Conservation (phyloP, 352 stramenopile species). For the Phytophthora citrophthora region DNA sequence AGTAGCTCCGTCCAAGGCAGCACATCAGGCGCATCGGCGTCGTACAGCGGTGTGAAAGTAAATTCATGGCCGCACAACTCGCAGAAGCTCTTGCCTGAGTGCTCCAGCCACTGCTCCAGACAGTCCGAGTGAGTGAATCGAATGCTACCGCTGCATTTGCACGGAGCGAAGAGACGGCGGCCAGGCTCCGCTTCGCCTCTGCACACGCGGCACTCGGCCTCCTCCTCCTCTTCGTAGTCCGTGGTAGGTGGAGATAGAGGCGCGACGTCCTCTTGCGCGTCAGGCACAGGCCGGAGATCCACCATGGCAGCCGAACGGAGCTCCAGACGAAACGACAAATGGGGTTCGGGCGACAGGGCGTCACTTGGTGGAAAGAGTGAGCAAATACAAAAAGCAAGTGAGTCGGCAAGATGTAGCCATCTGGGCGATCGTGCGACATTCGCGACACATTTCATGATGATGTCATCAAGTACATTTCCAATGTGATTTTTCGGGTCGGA, state of each 20-base stretch:
- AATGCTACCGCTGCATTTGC: slow-evolving; percentile 96
- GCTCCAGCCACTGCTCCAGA: slow-evolving; percentile 93
- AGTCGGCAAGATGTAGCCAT: slow-evolving; percentile 6
- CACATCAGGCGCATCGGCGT: slow-evolving; percentile 82
- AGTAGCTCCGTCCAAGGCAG: slow-evolving; percentile 90
- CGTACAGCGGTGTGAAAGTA: slow-evolving; percentile 93
- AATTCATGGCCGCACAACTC: slow-evolving; percentile 95
- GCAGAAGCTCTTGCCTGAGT: slow-evolving; percentile 92
- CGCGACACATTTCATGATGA: slow-evolving; percentile 5
- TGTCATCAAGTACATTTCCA: neutral
- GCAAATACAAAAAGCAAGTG: slow-evolving; percentile 1
- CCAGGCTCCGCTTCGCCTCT: slow-evolving; percentile 87
- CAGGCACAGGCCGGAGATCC: slow-evolving; percentile 16
- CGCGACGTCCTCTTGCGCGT: slow-evolving; percentile 3
- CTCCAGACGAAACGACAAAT: slow-evolving; percentile 1
- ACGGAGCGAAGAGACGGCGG: slow-evolving; percentile 84
- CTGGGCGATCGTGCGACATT: slow-evolving; percentile 3
- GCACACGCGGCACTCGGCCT: slow-evolving; percentile 94
- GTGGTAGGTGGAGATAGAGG: slow-evolving; percentile 1
- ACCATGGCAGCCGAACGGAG: slow-evolving; percentile 6
- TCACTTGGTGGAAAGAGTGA: neutral
- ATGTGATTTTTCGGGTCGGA: no score
- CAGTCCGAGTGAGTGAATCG: slow-evolving; percentile 95
- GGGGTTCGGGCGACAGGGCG: slow-evolving; percentile 3
- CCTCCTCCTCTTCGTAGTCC: slow-evolving; percentile 55